Evolutionary conservation across 2,329 filamentous ascomycete species (phyloP), one percentile per base, ranked within the genome.

Genomic region (Scytalidium lignicola): DNA sequence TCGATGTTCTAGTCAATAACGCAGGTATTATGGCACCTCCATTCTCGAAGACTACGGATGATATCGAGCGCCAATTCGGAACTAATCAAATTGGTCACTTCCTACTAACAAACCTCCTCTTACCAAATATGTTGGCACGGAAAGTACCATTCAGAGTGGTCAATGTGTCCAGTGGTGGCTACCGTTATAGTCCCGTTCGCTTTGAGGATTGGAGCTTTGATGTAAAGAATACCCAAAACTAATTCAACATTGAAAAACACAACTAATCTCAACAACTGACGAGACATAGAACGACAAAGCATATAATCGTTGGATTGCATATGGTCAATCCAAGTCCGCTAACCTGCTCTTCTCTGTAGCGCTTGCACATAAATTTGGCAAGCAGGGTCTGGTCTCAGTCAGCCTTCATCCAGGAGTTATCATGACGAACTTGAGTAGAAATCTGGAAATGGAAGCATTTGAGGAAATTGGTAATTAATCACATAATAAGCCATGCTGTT

Each of bases 291-390:
- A 65, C 49, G 47, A 65, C 65, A 29, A 44, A 9, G 18, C 23
- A 10, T 74, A 74, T 49, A 56, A 67, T n/a, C 61, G 58, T 0
- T 64, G 55, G 55, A 23, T 50, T 2, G 62, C 67, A 1, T 76
- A 75, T 52, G 70, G 63, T 0, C 65, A 73, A 50, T 56, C 60
- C 32, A 76, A 76, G 52, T 63, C 65, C 0, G 71, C 72, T 3
- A 74, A 71, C 50, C 26, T 44, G 21, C 23, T 44, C 21, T 26
- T 44, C 13, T 19, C 43, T 9, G 67, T 75, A 20, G 72, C 64
- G 44, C 67, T 71, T 52, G 65, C 72, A 7, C 73, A 70, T 49
- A 64, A 72, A 48, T 65, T 76, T 18, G 70, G 66, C 3, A 22
- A 53, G 1, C 50, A 59, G 8, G 65, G 68, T 15, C 47, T 75